A percentile compares a stretch with the other conserved stretches of the same genome.
Conservation (phyloP, 164 flowering plant species). For the Akebia trifoliata region DNA sequence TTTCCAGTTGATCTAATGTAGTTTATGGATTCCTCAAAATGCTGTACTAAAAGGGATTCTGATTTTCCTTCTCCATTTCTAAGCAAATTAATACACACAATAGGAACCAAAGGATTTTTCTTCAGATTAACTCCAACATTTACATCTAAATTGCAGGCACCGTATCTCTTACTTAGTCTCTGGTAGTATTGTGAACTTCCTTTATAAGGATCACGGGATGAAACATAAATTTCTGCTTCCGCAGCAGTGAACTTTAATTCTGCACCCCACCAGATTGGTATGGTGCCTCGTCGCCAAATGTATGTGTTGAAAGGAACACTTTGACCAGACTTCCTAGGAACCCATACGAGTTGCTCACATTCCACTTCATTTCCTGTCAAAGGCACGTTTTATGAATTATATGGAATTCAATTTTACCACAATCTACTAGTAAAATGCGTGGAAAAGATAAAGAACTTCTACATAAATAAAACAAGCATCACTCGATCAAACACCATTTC, state of each 20-base stretch:
- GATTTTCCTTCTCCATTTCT: conserved; percentile 91
- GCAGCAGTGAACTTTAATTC: conserved; percentile 93
- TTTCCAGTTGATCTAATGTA: conserved; percentile 56
- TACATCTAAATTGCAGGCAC: conserved; percentile 48
- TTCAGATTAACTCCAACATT: conserved; percentile 43
- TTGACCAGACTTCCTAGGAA: conserved; percentile 64
- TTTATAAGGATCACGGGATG: conserved; percentile 77
- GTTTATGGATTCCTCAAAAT: conserved; percentile 88
- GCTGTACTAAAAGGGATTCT: conserved; percentile 83
- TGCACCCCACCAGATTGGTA: conserved; percentile 99
- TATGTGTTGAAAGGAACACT: conserved; percentile 86
- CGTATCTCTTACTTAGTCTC: conserved; percentile 81
- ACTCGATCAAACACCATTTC: background rate
- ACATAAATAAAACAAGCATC: background rate
- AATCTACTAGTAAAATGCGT: background rate
- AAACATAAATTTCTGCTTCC: conserved; percentile 96
- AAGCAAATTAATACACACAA: conserved; percentile 85
- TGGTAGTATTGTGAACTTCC: conserved; percentile 83
- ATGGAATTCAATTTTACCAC: conserved; percentile 1
- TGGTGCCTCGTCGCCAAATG: conserved; percentile 95
- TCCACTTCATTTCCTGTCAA: conserved; percentile 95
- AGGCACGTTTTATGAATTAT: conserved; percentile 13
- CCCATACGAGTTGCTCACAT: conserved; percentile 97
- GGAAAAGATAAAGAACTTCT: background rate
- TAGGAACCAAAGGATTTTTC: conserved; percentile 68